Conservation (phyloP, 768 basidiomycete species). For the Tulasnella sp. region DNA sequence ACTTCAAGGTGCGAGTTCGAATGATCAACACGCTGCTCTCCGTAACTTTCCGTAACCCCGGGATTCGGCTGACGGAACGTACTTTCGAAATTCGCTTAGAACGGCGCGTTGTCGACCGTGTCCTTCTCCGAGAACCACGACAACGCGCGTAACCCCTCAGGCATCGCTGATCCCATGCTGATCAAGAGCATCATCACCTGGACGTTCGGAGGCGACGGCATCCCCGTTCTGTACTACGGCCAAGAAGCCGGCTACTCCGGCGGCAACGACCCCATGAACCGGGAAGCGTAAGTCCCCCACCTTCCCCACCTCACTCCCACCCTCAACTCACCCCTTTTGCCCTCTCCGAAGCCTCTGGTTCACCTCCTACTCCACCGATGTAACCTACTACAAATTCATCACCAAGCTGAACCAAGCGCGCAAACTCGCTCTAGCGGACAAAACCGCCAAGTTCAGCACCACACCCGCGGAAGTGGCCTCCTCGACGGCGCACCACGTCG, state of each 20-base stretch:
- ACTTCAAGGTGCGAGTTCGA: neutral
- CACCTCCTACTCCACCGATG: constrained; percentile 11
- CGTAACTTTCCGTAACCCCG: no score
- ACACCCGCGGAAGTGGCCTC: neutral
- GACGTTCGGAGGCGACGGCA: constrained; percentile 27
- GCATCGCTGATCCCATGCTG: constrained; percentile 17
- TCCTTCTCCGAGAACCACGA: constrained; percentile 20
- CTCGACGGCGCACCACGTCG: constrained; percentile 4
- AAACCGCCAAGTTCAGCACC: constrained; percentile 2
- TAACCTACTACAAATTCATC: constrained; percentile 13
- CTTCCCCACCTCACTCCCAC: neutral
- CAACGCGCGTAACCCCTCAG: constrained; percentile 16
- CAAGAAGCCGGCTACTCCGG: constrained; percentile 25
- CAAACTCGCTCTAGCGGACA: constrained; percentile 7
- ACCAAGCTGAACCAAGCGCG: constrained; percentile 12
- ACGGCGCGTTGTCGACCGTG: constrained; percentile 12
- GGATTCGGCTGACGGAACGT: no score
- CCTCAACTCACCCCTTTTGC: neutral
- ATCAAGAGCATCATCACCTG: constrained; percentile 28
- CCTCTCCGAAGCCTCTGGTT: constrained; percentile 10
- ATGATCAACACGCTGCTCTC: neutral
- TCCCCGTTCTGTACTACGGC: constrained; percentile 28
- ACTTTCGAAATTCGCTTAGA: neutral
- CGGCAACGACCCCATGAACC: constrained; percentile 25
- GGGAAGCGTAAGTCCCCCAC: constrained; percentile 18